Percentiles rank a stretch among this genome's conserved stretches.
phyloP scores from a whole-genome alignment of 2,329 filamentous ascomycete genomes.

The Paraphaeosphaeria sporulosa region DNA sequence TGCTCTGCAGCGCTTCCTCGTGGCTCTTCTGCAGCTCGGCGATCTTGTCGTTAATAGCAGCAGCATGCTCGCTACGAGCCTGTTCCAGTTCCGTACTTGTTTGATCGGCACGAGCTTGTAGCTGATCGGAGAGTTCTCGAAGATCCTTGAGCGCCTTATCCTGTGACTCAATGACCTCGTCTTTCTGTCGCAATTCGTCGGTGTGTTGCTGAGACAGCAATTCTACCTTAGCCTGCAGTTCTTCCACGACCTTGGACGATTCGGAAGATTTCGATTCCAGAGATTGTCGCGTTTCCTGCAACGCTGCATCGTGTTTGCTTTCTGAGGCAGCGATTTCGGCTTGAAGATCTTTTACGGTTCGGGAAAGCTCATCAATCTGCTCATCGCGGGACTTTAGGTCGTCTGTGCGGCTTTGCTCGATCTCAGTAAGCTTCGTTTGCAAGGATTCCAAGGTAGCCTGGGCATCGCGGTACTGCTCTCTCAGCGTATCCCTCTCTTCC shows the following conservation, averaged over 20 bases:
- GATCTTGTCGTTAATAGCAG: conserved; percentile 35
- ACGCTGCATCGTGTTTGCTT: conserved; percentile 30
- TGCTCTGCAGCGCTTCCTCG: conserved; percentile 31
- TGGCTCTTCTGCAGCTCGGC: conserved; percentile 38
- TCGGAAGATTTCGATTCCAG: conserved; percentile 40
- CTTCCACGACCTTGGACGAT: conserved; percentile 38
- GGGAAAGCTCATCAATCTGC: conserved; percentile 38
- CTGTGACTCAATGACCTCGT: conserved; percentile 39
- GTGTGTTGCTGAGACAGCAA: conserved; percentile 42
- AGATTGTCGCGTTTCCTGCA: conserved; percentile 33
- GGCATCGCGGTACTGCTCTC: conserved; percentile 31
- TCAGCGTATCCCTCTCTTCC: conserved; percentile 35
- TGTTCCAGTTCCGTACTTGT: conserved; percentile 35
- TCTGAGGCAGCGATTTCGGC: conserved; percentile 31
- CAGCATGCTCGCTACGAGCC: conserved; percentile 38
- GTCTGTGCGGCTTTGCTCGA: conserved; percentile 40
- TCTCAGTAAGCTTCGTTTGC: conserved; percentile 35
- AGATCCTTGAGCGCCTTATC: conserved; percentile 34
- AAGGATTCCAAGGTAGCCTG: conserved; percentile 34
- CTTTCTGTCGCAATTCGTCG: conserved; percentile 40
- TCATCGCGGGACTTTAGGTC: conserved; percentile 36
- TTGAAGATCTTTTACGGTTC: conserved; percentile 35
- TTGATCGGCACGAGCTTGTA: conserved; percentile 42
- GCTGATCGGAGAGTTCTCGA: conserved; percentile 32
- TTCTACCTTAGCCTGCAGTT: conserved; percentile 42